These are phyloP conservation scores for Beauveria sp. DNA, from an alignment of 2,329 filamentous ascomycete genomes.

Conservation along the genomic window DNA sequence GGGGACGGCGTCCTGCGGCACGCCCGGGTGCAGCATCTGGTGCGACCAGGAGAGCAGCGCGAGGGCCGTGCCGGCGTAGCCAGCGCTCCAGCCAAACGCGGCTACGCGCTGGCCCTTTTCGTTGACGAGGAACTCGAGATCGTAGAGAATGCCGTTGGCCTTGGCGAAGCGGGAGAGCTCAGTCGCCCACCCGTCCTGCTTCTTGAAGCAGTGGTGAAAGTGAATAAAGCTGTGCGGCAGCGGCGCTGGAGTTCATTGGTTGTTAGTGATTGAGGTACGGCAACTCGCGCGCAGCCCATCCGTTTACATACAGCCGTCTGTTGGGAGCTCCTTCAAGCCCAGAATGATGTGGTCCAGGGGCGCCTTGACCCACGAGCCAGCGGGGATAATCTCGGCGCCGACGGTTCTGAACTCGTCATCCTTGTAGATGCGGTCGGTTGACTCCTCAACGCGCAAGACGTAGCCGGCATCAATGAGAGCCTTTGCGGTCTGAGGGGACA, in stretches of 20 bases:
- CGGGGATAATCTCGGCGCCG: conserved; percentile 58
- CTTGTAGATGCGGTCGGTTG: conserved; percentile 55
- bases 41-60: conserved; percentile 76
- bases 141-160: conserved; percentile 63
- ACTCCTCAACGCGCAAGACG: conserved; percentile 58
- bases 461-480: conserved; percentile 60
- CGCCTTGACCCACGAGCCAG: conserved; percentile 60
- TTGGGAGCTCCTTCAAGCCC: conserved; percentile 71
- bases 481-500: conserved; percentile 21
- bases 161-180: conserved; percentile 53
- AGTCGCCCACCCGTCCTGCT: conserved; percentile 66
- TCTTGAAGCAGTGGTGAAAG: conserved; percentile 66
- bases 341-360: conserved; percentile 63
- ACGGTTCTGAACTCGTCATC: conserved; percentile 52
- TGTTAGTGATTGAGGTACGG: neutral
- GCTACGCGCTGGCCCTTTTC: conserved; percentile 63
- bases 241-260: neutral
- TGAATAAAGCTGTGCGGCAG: conserved; percentile 65
- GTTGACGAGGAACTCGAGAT: conserved; percentile 81
- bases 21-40: conserved; percentile 65
- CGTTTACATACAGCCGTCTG: conserved; percentile 49
- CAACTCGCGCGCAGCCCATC: neutral
- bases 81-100: conserved; percentile 67
- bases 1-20: conserved; percentile 38
- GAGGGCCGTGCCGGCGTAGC: conserved; percentile 66